Evolutionary conservation across 177 flowering plant genomes (phyloP), one percentile per base, ranked within the genome.

Genomic region (Vitis hybrid): DNA sequence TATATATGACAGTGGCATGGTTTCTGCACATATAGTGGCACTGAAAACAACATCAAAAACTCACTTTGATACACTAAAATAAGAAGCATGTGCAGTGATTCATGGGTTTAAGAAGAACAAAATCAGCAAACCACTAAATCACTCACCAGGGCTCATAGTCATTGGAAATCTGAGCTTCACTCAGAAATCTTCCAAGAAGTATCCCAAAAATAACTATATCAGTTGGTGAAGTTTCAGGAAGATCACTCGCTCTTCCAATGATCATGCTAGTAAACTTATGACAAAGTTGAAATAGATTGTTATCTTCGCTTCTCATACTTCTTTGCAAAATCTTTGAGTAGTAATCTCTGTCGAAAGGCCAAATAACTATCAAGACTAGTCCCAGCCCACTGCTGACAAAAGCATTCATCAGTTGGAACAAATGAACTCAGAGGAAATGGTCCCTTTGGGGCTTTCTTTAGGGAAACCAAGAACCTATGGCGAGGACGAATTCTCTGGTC

Each of bases 401-500:
- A 95, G 82, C 68, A 67, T 81, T 95, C 97, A 81, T 95, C 97
- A 17, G 94, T 88, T 67, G 95, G 97, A 80, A 95, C 88, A 1
- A 92, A 81, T 55, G 91, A 90, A 73, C 97, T 84, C 60, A 95
- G 89, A 75, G 97, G 99, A 76, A 95, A 92, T 58, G 99, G 99
- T 7, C 99, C 97, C 68, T 86, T 87, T 11, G 97, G 97, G 70
- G 89, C 97, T 88, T 90, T 95, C 82, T 90, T 95, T 24, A 95
- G 79, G 59, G 87, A 68, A 79, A 90, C 94, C 84, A 95, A 77
- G 79, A 92, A 95, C 69, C 86, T 83, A 72, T 95, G 99, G 28
- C 97, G 92, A 69, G 99, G 99, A n/a, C 97, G 91, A 63, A 95
- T 95, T 82, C 99, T 87, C 81, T 92, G 95, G 70, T 92, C 96